These are phyloP conservation scores for Globisporangium iwayamae DNA, from an alignment of 352 stramenopile species.

Conservation along the genomic window DNA sequence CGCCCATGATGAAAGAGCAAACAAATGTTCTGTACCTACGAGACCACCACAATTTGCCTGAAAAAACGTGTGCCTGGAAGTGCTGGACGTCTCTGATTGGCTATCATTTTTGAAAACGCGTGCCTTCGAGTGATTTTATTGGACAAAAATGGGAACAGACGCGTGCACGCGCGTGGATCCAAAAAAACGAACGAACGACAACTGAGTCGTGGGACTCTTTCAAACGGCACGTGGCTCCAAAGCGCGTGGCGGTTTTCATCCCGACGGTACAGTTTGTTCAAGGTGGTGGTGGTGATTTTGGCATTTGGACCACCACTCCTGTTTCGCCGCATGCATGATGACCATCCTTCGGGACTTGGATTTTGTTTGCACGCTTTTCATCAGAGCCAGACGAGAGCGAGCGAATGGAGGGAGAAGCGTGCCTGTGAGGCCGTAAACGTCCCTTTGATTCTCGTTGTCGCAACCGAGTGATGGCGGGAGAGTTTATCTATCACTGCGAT, in stretches of 20 bases:
- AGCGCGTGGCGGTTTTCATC: neutral
- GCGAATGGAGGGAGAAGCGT: too few species aligned
- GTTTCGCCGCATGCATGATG: neutral
- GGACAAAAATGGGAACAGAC: neutral
- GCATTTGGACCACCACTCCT: neutral
- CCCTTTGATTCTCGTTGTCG: too few species aligned
- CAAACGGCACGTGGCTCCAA: conserved; percentile 1
- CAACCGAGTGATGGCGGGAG: too few species aligned
- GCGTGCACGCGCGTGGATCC: conserved; percentile 1
- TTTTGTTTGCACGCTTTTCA: too few species aligned
- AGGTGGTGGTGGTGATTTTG: neutral
- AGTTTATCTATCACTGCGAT: too few species aligned
- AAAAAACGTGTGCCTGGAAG: neutral
- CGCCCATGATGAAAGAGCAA: neutral
- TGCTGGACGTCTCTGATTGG: neutral
- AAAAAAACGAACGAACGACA: neutral
- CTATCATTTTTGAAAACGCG: neutral
- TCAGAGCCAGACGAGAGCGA: too few species aligned
- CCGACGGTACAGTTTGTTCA: conserved; percentile 1
- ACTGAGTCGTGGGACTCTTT: neutral
- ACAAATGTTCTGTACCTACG: neutral
- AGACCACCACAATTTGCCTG: conserved; percentile 1
- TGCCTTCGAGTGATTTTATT: neutral
- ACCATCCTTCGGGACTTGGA: too few species aligned
- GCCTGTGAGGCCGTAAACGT: too few species aligned